Conservation (phyloP, 208 protist species). For the Trypanosoma congolense region DNA sequence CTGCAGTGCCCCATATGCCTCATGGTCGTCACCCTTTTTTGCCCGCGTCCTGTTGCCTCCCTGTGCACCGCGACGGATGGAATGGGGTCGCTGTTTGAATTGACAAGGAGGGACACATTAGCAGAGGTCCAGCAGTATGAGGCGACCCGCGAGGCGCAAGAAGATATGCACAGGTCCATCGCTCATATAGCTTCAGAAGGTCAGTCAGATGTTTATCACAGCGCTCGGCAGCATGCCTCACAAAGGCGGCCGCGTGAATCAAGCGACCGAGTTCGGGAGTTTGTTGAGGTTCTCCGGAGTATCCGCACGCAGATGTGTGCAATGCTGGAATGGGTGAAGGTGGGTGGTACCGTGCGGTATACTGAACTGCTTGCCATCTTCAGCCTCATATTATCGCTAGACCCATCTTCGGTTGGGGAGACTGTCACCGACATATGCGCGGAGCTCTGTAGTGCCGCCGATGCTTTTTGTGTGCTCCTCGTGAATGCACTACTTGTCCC, state of each 20-base stretch:
- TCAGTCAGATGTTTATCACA: slow-evolving; percentile 19
- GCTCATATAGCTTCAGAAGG: slow-evolving; percentile 44
- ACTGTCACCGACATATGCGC: slow-evolving; percentile 17
- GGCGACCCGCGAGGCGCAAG: slow-evolving; percentile 1
- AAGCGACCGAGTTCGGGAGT: slow-evolving; percentile 32
- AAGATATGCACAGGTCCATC: slow-evolving; percentile 30
- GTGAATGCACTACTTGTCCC: slow-evolving; percentile 37
- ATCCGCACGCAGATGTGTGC: slow-evolving; percentile 37
- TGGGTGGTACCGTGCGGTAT: slow-evolving; percentile 36
- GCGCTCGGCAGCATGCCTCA: slow-evolving; percentile 13
- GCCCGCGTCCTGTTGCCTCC: slow-evolving; percentile 42
- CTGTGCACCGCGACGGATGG: background rate
- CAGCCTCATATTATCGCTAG: slow-evolving; percentile 45
- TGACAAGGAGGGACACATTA: slow-evolving; percentile 10
- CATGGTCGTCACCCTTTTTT: slow-evolving; percentile 56
- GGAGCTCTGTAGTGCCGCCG: slow-evolving; percentile 33
- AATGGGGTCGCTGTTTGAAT: slow-evolving; percentile 15
- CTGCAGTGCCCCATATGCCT: slow-evolving; percentile 68
- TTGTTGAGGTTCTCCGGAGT: slow-evolving; percentile 55
- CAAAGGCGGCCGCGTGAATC: slow-evolving; percentile 33
- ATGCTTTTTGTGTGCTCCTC: slow-evolving; percentile 35
- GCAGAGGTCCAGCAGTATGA: background rate
- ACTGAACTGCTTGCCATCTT: slow-evolving; percentile 50
- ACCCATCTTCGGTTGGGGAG: slow-evolving; percentile 21
- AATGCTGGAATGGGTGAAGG: slow-evolving; percentile 51